A percentile compares a stretch with the other conserved stretches of the same genome.
Conservation (phyloP, 257 asterid species). For the Jacaranda mimosifolia region DNA sequence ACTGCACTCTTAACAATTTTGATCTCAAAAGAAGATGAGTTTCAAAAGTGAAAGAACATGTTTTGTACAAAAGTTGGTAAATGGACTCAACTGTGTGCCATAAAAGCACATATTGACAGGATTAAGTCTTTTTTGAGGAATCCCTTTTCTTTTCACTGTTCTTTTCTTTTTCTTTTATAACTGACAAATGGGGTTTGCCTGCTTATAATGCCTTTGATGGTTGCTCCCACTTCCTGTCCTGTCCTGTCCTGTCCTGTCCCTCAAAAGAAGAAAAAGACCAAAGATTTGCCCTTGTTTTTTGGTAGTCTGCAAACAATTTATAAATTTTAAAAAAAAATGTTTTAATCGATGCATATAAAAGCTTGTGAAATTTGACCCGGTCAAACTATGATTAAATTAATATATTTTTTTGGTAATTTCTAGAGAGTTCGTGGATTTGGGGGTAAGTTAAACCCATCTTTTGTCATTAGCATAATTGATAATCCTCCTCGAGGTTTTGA, state of each 20-base stretch:
- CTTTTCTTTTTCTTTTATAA: not conserved
- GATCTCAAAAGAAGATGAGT: constrained; percentile 31
- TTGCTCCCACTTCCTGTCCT: constrained; percentile 27
- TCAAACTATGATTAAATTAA: constrained; percentile 40
- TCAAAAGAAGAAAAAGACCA: constrained; percentile 46
- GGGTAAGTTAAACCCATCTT: constrained; percentile 17
- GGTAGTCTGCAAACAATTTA: constrained; percentile 10
- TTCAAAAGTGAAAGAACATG: constrained; percentile 18
- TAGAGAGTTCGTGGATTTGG: constrained; percentile 15
- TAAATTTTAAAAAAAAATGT: not conserved
- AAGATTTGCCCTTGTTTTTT: constrained; percentile 40
- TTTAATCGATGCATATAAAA: constrained; percentile 43
- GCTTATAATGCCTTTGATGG: constrained; percentile 9
- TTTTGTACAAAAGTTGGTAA: constrained; percentile 30
- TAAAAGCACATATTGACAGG: constrained; percentile 31
- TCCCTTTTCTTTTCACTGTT: not conserved
- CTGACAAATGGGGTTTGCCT: constrained; percentile 30
- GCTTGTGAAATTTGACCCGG: constrained; percentile 51
- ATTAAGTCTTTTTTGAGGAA: constrained; percentile 16
- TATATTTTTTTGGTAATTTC: constrained; percentile 15
- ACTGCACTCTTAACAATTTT: constrained; percentile 19
- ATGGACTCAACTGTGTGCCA: constrained; percentile 23
- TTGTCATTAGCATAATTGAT: constrained; percentile 28
- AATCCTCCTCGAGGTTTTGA: constrained; percentile 31
- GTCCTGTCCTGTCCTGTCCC: constrained; percentile 46